Evolutionary conservation across 176 grass and related monocot genomes (phyloP).

Genomic region (Carex cristatella): DNA sequence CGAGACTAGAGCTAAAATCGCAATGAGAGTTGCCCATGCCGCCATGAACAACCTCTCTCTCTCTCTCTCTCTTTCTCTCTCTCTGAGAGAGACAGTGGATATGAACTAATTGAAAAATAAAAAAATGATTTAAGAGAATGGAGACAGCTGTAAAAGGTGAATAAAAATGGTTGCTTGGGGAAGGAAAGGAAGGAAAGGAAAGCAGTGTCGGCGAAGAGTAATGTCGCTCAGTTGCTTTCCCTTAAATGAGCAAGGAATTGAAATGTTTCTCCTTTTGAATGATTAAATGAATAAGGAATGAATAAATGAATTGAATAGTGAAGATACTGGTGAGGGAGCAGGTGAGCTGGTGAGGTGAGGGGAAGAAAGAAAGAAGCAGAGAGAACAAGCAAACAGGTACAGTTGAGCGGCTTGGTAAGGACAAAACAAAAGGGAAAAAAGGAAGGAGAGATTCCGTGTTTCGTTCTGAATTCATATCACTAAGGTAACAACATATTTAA

Average conservation of each 20-base stretch:
- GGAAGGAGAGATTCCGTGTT: neutral
- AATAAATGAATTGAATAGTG: neutral
- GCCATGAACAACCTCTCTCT: slow-evolving; percentile 5
- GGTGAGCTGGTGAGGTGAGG: neutral
- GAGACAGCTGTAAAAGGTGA: neutral
- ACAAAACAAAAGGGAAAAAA: neutral
- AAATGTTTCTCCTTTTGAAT: neutral
- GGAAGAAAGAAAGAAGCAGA: neutral
- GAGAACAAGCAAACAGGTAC: neutral
- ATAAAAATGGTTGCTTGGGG: slow-evolving; percentile 22
- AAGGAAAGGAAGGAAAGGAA: neutral
- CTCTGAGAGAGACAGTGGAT: neutral
- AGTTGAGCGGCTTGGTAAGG: slow-evolving; percentile 1
- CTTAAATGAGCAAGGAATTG: neutral
- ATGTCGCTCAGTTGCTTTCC: neutral
- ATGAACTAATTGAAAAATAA: neutral
- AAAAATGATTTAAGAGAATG: neutral
- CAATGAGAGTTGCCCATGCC: slow-evolving; percentile 15
- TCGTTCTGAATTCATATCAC: too few relatives aligned
- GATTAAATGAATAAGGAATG: neutral
- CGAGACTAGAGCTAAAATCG: neutral
- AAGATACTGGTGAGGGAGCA: slow-evolving; percentile 3
- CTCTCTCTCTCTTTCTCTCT: neutral
- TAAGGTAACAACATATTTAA: too few relatives aligned
- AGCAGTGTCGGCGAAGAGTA: slow-evolving; percentile 16